These are phyloP conservation scores for Chytriomyces hyalinus DNA, from an alignment of 192 early-diverging fungal species.

Conservation along the genomic window DNA sequence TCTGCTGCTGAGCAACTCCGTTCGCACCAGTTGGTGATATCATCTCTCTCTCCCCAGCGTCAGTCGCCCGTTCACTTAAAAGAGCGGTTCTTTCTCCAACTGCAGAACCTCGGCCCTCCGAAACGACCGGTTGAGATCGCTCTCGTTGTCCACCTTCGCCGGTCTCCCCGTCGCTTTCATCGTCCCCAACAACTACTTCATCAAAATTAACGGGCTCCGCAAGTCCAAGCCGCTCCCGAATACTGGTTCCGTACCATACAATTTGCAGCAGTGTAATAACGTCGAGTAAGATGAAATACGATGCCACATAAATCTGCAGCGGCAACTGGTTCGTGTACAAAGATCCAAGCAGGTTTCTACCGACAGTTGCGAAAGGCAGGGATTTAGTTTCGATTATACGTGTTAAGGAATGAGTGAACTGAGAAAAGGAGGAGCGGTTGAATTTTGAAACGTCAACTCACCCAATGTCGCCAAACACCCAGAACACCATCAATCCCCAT, in stretches of 20 bases:
- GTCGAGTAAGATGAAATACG: conserved; percentile 52
- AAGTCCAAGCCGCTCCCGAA: conserved; percentile 20
- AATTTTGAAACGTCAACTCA: background rate
- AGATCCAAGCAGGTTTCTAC: conserved; percentile 47
- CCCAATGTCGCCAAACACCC: conserved; percentile 47
- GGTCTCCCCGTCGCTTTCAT: background rate
- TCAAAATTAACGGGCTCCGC: background rate
- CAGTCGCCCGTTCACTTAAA: no score
- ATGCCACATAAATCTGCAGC: conserved; percentile 43
- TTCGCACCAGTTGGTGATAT: background rate
- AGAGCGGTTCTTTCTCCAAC: no score
- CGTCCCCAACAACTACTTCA: conserved; percentile 7
- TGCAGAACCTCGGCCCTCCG: no score
- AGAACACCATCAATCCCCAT: conserved; percentile 48
- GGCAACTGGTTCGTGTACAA: conserved; percentile 55
- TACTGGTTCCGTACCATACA: conserved; percentile 41
- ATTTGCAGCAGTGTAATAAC: conserved; percentile 48
- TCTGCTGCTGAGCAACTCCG: background rate
- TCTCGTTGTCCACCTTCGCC: background rate
- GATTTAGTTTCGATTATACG: no score
- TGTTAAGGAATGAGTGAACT: background rate
- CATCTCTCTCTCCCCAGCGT: no score
- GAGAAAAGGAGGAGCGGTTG: background rate
- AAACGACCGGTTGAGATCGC: background rate
- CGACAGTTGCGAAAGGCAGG: conserved; percentile 26